Percentiles rank a stretch among this genome's conserved stretches.
Conservation (phyloP, 2,329 filamentous ascomycete genomes). For the Fusarium coicis region DNA sequence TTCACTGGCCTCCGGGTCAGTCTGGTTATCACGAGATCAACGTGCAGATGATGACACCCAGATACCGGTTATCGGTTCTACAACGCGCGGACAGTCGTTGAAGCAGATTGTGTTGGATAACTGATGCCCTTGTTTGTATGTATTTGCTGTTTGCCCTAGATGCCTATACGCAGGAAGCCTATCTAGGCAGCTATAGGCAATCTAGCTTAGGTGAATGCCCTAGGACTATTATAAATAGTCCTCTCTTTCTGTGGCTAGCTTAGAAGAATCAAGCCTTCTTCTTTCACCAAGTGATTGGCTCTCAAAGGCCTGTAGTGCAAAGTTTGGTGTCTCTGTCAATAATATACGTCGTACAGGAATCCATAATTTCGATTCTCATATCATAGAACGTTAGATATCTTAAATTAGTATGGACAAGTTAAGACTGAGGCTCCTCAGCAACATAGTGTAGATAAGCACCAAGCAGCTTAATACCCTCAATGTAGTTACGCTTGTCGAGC, state of each 20-base stretch:
- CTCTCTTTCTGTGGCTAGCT: too few species aligned
- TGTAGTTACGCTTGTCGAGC: conserved; percentile 96
- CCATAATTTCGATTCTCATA: not conserved
- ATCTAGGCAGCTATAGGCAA: too few species aligned
- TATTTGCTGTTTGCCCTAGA: too few species aligned
- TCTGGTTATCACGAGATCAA: not conserved
- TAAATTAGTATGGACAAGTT: conserved; percentile 23
- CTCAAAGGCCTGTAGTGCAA: not conserved
- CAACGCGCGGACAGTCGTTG: not conserved
- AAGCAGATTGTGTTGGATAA: not conserved
- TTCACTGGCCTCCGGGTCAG: not conserved
- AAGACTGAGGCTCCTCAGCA: conserved; percentile 79
- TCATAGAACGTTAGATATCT: conserved; percentile 23
- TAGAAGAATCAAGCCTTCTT: too few species aligned
- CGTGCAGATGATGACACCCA: not conserved
- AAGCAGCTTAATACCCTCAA: conserved; percentile 95
- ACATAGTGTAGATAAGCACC: conserved; percentile 97
- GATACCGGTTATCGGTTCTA: not conserved
- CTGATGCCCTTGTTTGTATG: too few species aligned
- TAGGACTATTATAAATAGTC: too few species aligned
- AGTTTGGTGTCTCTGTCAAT: not conserved
- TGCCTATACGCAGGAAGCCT: too few species aligned
- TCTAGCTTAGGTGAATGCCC: too few species aligned
- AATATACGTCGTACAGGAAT: not conserved
- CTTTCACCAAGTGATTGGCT: not conserved